Base-by-base conservation (phyloP, 2,329 filamentous ascomycete species). In the Ceratocystis harringtonii region DNA sequence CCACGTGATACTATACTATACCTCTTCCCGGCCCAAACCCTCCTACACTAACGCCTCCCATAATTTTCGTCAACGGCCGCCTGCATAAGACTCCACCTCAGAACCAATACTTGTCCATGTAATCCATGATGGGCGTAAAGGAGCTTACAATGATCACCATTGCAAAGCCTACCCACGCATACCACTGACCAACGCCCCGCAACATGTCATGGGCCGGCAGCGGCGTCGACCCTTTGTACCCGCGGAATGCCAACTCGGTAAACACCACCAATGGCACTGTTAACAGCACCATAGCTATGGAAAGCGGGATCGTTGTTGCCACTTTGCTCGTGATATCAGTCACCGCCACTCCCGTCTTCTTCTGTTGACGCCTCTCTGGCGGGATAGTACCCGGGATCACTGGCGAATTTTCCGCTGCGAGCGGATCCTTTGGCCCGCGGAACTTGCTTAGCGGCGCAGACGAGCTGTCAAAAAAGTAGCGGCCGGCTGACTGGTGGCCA, bases 101-200 rank as follows among this genome's bases (percentile, higher is more conserved):
- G 63, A 67, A 67, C 66, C 66, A 67, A 43, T 67, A 67, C 63
- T 67, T 67, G 36, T 62, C 62, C 62, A 67, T 64, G 15, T 67
- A 67, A 55, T 67, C 66, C 19, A 65, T 25, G 12, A 67, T 36
- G 22, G 66, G 66, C 58, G 66, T 67, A 62, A 67, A 67, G 17
- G 55, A 19, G 5, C 66, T 60, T 3, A 63, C 66, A 58, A 67
- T 62, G 22, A 67, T 17, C 25, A 65, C 60, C 44, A 67, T 25
- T 28, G 36, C 66, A 58, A 67, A 67, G 10, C 57, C 66, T 19
- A 65, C 62, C 66, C 66, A 67, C n/a, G 57, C 28, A 43, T 65
- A 67, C 66, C 66, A 67, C 30, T 67, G 66, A 2, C 61, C 63
- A 22, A 67, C 43, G 19, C 60, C 52, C 36, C 52, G 52, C 50